Conservation (phyloP, 1,139 yeast genomes). For the Candida freyschussii region DNA sequence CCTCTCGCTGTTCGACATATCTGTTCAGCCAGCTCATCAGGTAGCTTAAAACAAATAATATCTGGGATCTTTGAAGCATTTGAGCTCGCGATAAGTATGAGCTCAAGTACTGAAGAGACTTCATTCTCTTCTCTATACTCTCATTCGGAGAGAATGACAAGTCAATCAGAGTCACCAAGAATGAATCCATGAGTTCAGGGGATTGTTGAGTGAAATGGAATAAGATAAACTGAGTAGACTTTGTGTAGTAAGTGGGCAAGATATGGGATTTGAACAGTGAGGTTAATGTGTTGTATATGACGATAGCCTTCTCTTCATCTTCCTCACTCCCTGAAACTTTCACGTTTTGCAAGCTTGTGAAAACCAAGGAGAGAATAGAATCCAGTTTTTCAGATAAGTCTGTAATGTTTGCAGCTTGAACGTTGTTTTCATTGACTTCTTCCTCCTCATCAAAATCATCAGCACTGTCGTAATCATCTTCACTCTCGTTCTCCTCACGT, state of each 20-base stretch:
- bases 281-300: constrained; percentile 68
- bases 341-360: constrained; percentile 37
- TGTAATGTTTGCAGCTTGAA: constrained; percentile 52
- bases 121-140: constrained; percentile 69
- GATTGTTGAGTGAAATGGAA: constrained; percentile 81
- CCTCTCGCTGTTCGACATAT: constrained; percentile 77
- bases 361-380: constrained; percentile 51
- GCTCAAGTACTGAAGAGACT: constrained; percentile 87
- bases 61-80: constrained; percentile 62
- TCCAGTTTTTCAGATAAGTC: constrained; percentile 67
- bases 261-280: constrained; percentile 77
- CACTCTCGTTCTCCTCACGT: constrained; percentile 24
- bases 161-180: constrained; percentile 75
- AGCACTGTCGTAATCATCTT: constrained; percentile 22
- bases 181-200: constrained; percentile 80
- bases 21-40: constrained; percentile 79
- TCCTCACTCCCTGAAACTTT: constrained; percentile 43
- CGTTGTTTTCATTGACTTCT: constrained; percentile 32
- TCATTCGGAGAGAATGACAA: constrained; percentile 69
- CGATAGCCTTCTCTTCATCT: constrained; percentile 51
- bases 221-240: constrained; percentile 79
- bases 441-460: constrained; percentile 31
- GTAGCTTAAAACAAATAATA: constrained; percentile 73
- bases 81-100: constrained; percentile 90
- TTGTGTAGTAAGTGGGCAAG: constrained; percentile 88